Evolutionary conservation across 495 filamentous ascomycete genomes (phyloP).

Genomic region (Pyronema domesticum): DNA sequence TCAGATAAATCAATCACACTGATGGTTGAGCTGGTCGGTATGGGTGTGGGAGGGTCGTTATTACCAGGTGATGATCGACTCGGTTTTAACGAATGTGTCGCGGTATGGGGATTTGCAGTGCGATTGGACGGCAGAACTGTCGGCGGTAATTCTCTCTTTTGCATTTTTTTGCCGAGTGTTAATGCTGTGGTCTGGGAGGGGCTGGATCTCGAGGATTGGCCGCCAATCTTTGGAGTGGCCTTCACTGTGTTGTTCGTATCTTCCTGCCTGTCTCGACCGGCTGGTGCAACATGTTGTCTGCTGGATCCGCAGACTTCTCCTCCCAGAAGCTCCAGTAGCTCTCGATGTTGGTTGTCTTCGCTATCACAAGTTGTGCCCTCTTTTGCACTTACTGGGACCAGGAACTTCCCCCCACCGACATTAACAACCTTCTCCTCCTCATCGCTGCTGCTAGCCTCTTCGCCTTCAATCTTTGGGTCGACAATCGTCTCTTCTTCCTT

Average conservation of each 20-base stretch:
- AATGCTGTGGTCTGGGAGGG: no score
- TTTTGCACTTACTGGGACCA: conserved; percentile 55
- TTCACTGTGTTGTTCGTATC: not conserved
- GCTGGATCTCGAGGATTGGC: no score
- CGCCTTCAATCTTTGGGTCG: conserved; percentile 18
- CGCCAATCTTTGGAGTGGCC: no score
- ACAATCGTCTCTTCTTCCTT: conserved; percentile 18
- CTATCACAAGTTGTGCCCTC: conserved; percentile 39
- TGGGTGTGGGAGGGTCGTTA: no score
- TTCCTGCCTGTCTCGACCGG: not conserved
- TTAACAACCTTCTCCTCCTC: conserved; percentile 26
- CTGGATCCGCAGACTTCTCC: not conserved
- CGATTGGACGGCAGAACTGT: no score
- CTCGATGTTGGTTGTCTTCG: conserved; percentile 36
- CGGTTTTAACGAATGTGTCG: no score
- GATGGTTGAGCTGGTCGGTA: not conserved
- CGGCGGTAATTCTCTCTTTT: no score
- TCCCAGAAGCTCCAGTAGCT: conserved; percentile 39
- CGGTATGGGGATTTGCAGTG: no score
- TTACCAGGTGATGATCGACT: no score
- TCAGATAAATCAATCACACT: not conserved
- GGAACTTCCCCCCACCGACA: conserved; percentile 38
- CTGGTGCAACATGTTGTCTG: not conserved
- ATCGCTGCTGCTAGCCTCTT: conserved; percentile 12
- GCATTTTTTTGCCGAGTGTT: no score